Evolutionary conservation across 306 rosid species (phyloP), one percentile per base, ranked within the genome.

Genomic region (Cucurbita pepo): DNA sequence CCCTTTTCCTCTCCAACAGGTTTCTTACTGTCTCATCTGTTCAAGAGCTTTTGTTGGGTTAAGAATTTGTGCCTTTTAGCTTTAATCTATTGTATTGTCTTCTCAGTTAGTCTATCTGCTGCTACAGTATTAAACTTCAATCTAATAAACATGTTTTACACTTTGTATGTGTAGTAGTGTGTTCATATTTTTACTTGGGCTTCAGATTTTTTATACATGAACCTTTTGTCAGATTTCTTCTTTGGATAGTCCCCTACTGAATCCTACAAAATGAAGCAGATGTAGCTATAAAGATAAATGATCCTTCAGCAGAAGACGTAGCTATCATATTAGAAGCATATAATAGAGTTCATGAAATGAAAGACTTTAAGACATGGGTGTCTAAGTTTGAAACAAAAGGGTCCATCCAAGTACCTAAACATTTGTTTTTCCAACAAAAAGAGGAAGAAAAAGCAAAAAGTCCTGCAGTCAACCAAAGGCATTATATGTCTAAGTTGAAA

Each of bases 401-500:
- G 5, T 7, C 1, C 6, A 3, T 45, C 73, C 73, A 67, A 47
- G 13, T 48, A 47, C 56, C 37, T 66, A 48, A 66, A 55, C 55
- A 45, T 43, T 66, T 11, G 73, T 69, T 69, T 69, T 14, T 14
- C 56, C 43, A 22, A 48, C 73, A 14, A 44, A 6, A 66, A 21
- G 22, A 7, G n/a, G 40, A 65, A 36, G 13, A 37, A 61, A 21
- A 8, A 66, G 70, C 16, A 65, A 66, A 21, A 25, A 25, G 25
- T 25, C 25, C 25, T 25, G 25, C 25, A 25, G 25, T 25, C 25
- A 47, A 47, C 7, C 30, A 69, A 69, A 69, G 25, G 6, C 30
- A 69, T 30, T 30, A 13, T 16, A 69, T 69, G 59, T 69, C 59
- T 69, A 69, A n/a, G 74, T 69, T 69, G 74, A 16, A 52, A 69